A percentile compares a stretch with the other conserved stretches of the same genome.
phyloP scores from a whole-genome alignment of 2,329 filamentous ascomycete genomes.

The Seiridium cupressi region DNA sequence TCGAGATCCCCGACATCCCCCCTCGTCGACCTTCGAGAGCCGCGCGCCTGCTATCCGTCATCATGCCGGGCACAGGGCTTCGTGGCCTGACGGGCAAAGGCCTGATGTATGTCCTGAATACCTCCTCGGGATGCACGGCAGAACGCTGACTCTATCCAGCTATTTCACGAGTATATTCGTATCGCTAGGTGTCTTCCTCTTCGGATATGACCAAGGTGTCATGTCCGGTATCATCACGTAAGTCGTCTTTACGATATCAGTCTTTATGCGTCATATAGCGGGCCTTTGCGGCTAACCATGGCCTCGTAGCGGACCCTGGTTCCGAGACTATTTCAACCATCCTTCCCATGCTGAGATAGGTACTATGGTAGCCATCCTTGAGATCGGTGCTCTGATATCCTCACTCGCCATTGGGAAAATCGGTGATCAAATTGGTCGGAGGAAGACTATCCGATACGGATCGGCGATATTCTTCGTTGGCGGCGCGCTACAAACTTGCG shows the following conservation, averaged over 20 bases:
- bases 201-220: conserved; percentile 87
- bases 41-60: conserved; percentile 71
- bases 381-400: conserved; percentile 88
- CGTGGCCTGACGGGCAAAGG: conserved; percentile 95
- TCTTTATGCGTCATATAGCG: no score
- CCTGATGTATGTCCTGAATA: conserved; percentile 64
- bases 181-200: conserved; percentile 82
- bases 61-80: conserved; percentile 82
- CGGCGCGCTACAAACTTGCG: conserved; percentile 79
- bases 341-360: conserved; percentile 85
- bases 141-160: conserved; percentile 42
- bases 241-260: conserved; percentile 19
- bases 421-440: conserved; percentile 86
- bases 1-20: conserved; percentile 71
- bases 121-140: background rate
- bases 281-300: background rate
- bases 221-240: conserved; percentile 76
- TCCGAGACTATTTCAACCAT: conserved; percentile 89
- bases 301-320: conserved; percentile 69
- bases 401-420: conserved; percentile 84
- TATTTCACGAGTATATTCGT: conserved; percentile 95
- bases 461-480: conserved; percentile 85
- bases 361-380: conserved; percentile 96
- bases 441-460: conserved; percentile 89
- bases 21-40: conserved; percentile 62